Percentiles rank a stretch among this genome's conserved stretches.
Conservation (phyloP, 441 rosid genomes). For the Populus hybrid region DNA sequence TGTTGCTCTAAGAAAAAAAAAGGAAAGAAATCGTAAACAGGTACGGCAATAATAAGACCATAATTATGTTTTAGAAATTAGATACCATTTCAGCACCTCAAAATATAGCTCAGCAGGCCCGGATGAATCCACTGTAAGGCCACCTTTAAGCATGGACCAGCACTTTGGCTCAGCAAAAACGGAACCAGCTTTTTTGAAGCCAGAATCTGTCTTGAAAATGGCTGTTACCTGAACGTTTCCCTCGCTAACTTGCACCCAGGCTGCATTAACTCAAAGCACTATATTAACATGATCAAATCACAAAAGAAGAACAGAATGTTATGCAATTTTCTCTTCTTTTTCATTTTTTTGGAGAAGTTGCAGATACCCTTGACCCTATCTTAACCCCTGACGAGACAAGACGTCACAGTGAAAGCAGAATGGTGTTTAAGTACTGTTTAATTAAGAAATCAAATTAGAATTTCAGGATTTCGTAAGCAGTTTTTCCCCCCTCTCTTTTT, state of each 20-base stretch:
- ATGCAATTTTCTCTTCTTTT: background rate
- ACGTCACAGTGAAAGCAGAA: too few relatives aligned
- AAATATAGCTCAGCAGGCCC: slow-evolving; percentile 59
- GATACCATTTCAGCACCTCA: slow-evolving; percentile 36
- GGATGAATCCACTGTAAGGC: slow-evolving; percentile 55
- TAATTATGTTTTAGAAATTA: background rate
- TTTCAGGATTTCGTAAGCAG: too few relatives aligned
- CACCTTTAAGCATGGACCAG: slow-evolving; percentile 93
- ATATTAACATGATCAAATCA: background rate
- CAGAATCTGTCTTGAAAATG: slow-evolving; percentile 39
- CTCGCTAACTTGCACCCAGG: slow-evolving; percentile 66
- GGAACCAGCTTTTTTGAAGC: slow-evolving; percentile 46
- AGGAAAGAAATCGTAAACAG: background rate
- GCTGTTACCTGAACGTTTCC: slow-evolving; percentile 47
- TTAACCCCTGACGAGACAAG: too few relatives aligned
- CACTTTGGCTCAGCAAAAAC: slow-evolving; percentile 53
- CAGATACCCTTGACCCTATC: too few relatives aligned
- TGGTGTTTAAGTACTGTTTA: too few relatives aligned
- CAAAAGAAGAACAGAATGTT: background rate
- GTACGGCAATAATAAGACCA: background rate
- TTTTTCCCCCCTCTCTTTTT: too few relatives aligned
- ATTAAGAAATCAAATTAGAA: too few relatives aligned
- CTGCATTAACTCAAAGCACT: slow-evolving; percentile 21
- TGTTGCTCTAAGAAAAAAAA: slow-evolving; percentile 35
- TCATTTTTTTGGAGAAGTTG: too few relatives aligned